These are phyloP conservation scores for Daedaleopsis nitida DNA, from an alignment of 768 basidiomycete species.

Conservation along the genomic window DNA sequence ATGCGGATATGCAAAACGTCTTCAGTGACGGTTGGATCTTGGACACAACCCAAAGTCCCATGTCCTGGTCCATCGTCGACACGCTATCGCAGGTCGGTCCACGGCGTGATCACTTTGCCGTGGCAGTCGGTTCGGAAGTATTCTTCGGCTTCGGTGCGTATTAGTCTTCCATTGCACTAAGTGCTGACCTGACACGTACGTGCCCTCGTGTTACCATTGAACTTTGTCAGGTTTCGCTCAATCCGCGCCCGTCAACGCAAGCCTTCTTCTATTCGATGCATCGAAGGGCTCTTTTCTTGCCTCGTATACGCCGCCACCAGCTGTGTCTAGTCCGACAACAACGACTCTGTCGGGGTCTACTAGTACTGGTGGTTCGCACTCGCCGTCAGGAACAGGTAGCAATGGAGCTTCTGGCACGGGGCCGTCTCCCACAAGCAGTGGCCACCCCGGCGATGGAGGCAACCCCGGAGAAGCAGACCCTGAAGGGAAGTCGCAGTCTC, in stretches of 20 bases:
- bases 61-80: conserved; percentile 58
- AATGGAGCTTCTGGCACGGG: conserved; percentile 15
- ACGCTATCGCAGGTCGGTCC: conserved; percentile 59
- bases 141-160: conserved; percentile 78
- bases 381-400: conserved; percentile 11
- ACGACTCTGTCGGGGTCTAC: conserved; percentile 29
- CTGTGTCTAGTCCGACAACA: conserved; percentile 26
- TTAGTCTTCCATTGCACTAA: conserved; percentile 36
- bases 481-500: conserved; percentile 17
- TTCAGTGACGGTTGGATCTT: conserved; percentile 73
- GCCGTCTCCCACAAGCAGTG: conserved; percentile 11
- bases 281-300: conserved; percentile 38
- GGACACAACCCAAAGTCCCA: conserved; percentile 54
- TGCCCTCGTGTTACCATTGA: background rate
- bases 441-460: conserved; percentile 15
- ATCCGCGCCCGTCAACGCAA: conserved; percentile 52
- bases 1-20: conserved; percentile 50
- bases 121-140: conserved; percentile 58
- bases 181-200: conserved; percentile 2
- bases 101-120: conserved; percentile 75
- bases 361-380: conserved; percentile 9
- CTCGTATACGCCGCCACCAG: conserved; percentile 39
- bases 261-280: conserved; percentile 55
- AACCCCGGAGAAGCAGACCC: conserved; percentile 23
- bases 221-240: conserved; percentile 25